Conservation (phyloP, 176 grass and related monocot species). For the Musa beccarii region DNA sequence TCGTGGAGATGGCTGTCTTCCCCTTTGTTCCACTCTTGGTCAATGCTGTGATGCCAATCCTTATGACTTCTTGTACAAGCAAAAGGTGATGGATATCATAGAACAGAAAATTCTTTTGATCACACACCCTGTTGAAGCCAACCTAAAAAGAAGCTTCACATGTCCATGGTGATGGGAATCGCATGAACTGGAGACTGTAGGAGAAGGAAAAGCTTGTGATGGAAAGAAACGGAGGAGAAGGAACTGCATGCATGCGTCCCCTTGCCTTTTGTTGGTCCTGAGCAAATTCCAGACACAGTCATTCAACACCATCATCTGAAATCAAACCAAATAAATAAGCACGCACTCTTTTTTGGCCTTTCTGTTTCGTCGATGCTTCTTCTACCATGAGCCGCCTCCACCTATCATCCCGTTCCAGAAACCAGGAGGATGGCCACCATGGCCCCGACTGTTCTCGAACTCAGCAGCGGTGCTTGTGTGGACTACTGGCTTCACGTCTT, state of each 20-base stretch:
- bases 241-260: not conserved
- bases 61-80: too few species aligned
- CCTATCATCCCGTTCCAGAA: conserved; percentile 11
- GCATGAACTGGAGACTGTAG: not conserved
- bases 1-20: too few species aligned
- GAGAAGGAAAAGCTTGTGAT: not conserved
- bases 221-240: not conserved
- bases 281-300: not conserved
- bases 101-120: too few species aligned
- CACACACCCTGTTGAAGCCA: not conserved
- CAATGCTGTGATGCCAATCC: too few species aligned
- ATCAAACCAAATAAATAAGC: too few species aligned
- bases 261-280: not conserved
- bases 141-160: conserved; percentile 5
- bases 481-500: conserved; percentile 48
- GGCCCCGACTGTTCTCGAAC: conserved; percentile 14
- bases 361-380: not conserved
- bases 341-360: not conserved
- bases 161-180: not conserved
- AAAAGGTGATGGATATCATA: too few species aligned
- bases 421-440: conserved; percentile 3
- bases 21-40: too few species aligned
- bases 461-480: conserved; percentile 18
- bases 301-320: not conserved
- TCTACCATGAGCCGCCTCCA: conserved; percentile 4